Percentiles rank a stretch among this genome's conserved stretches.
Conservation (phyloP, 2,329 filamentous ascomycete species). For the Aspergillus sp. region DNA sequence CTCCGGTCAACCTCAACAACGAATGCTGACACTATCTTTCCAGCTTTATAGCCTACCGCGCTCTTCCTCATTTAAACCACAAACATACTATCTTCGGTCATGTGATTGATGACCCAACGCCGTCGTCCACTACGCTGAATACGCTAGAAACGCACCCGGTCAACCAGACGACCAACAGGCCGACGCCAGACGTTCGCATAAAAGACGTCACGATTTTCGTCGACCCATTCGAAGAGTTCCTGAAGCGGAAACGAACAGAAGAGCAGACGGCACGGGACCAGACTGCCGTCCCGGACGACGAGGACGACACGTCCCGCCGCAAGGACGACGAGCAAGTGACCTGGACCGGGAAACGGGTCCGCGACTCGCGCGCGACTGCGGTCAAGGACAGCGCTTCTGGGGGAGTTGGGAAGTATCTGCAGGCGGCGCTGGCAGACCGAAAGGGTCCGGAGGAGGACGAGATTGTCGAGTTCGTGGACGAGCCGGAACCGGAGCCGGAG, state of each 20-base stretch:
- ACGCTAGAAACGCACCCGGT: constrained; percentile 69
- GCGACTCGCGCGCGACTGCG: constrained; percentile 54
- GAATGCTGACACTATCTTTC: neutral
- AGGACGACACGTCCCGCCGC: constrained; percentile 21
- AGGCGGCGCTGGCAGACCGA: constrained; percentile 43
- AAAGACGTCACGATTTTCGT: constrained; percentile 77
- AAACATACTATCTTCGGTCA: constrained; percentile 97
- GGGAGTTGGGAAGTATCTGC: constrained; percentile 71
- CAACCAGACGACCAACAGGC: constrained; percentile 62
- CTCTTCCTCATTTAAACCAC: constrained; percentile 74
- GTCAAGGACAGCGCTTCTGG: constrained; percentile 38
- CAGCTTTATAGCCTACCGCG: constrained; percentile 78
- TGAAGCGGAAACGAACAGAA: constrained; percentile 59
- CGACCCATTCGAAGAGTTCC: constrained; percentile 91
- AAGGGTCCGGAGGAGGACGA: constrained; percentile 43
- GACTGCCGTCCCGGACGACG: constrained; percentile 11
- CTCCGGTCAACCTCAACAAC: neutral
- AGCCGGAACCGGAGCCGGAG: constrained; percentile 52
- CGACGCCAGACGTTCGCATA: constrained; percentile 69
- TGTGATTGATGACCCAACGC: constrained; percentile 58
- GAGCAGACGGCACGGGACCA: constrained; percentile 44
- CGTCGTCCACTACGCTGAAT: constrained; percentile 45
- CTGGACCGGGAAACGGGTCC: constrained; percentile 90
- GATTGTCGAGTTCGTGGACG: constrained; percentile 51
- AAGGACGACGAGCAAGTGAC: constrained; percentile 80